These are phyloP conservation scores for Ammopiptanthus mongolicus DNA, from an alignment of 306 rosid genomes.

Conservation along the genomic window DNA sequence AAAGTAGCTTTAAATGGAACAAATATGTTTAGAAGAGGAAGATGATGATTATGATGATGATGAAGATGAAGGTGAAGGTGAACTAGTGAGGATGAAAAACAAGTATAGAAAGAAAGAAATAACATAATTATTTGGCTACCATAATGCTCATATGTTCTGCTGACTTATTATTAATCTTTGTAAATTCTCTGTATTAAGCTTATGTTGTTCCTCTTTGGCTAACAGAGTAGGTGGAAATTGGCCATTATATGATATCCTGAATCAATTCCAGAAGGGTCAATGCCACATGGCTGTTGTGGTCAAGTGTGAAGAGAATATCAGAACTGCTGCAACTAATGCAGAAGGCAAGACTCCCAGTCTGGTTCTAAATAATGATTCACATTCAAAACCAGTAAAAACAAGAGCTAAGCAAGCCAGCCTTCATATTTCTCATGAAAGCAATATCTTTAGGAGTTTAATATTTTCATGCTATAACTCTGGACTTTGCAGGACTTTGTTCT, in stretches of 20 bases:
- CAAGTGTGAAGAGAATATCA: conserved; percentile 28
- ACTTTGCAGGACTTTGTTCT: conserved; percentile 15
- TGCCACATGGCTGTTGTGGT: conserved; percentile 74
- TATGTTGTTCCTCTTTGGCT: background rate
- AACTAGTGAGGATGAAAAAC: background rate
- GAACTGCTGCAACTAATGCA: conserved; percentile 13
- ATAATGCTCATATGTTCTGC: background rate
- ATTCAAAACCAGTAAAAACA: background rate
- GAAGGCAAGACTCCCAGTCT: conserved; percentile 5
- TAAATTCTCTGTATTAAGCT: background rate
- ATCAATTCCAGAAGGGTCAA: conserved; percentile 55
- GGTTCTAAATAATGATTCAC: background rate
- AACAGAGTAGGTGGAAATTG: conserved; percentile 54
- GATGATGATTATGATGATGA: background rate
- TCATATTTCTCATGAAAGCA: background rate
- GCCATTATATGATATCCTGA: conserved; percentile 72
- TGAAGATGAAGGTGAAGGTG: background rate
- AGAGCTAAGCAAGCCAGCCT: background rate
- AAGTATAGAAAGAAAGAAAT: background rate
- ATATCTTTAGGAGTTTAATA: background rate
- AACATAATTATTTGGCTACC: background rate
- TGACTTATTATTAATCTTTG: background rate
- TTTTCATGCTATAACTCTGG: background rate
- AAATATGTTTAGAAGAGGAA: background rate
- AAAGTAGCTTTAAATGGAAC: background rate